Percentiles rank a stretch among this genome's conserved stretches.
These are phyloP conservation scores for Gossypium longicalyx DNA, from an alignment of 345 rosid species.

Conservation along the genomic window DNA sequence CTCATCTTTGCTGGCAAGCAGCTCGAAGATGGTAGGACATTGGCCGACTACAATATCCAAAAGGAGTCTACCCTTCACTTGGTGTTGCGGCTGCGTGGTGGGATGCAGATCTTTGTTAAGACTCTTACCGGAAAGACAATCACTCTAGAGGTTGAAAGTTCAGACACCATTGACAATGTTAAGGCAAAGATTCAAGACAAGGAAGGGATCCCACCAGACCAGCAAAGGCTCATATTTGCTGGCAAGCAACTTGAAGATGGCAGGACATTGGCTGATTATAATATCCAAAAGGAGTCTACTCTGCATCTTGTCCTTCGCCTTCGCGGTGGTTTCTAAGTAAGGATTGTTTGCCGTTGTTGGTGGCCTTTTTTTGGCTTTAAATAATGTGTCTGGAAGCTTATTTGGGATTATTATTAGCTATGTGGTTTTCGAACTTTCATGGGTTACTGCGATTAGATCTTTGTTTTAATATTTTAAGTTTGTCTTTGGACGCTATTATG, in stretches of 20 bases:
- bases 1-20: too few relatives aligned
- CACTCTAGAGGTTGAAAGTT: constrained; percentile 3
- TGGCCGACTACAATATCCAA: neutral
- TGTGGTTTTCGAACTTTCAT: neutral
- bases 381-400: neutral
- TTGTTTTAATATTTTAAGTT: neutral
- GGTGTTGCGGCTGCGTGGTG: neutral
- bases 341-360: neutral
- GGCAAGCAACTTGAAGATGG: constrained; percentile 6
- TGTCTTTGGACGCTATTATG: too few relatives aligned
- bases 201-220: constrained; percentile 12
- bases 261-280: constrained; percentile 5
- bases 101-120: neutral
- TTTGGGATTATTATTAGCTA: neutral
- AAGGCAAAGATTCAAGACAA: constrained; percentile 8
- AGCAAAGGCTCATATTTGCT: constrained; percentile 5
- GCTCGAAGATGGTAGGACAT: too few relatives aligned
- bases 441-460: neutral
- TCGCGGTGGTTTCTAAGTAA: constrained; percentile 6
- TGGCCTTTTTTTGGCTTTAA: neutral
- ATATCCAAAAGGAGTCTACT: constrained; percentile 8
- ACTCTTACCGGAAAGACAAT: neutral
- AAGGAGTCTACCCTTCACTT: neutral
- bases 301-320: constrained; percentile 15
- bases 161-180: constrained; percentile 7